Conservation (phyloP, 1,284 basidiomycete species). For the Mycena sp. region DNA sequence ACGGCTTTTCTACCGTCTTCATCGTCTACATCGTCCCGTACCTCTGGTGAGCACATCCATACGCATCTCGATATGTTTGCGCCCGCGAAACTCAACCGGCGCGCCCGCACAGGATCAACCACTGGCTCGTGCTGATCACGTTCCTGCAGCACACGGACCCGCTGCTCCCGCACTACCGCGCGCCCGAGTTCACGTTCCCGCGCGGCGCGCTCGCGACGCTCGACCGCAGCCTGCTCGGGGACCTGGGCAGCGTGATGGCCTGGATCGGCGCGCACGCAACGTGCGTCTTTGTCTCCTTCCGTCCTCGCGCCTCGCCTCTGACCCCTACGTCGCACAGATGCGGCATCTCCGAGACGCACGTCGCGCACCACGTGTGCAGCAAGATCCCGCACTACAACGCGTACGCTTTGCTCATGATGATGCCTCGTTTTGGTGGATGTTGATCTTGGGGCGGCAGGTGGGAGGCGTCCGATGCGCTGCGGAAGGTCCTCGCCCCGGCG, state of each 20-base stretch:
- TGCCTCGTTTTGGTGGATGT: too few relatives aligned
- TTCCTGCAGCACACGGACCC: constrained; percentile 99
- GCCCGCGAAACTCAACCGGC: background rate
- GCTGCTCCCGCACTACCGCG: constrained; percentile 93
- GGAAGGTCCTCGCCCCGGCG: constrained; percentile 63
- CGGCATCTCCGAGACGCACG: constrained; percentile 94
- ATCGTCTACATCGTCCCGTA: constrained; percentile 90
- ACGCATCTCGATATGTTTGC: background rate
- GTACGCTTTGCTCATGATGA: constrained; percentile 47
- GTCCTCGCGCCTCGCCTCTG: background rate
- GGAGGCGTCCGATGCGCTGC: constrained; percentile 58
- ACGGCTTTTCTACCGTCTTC: constrained; percentile 82
- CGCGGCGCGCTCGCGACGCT: constrained; percentile 96
- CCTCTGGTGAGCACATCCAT: constrained; percentile 69
- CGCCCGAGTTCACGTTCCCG: constrained; percentile 91
- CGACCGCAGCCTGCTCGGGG: constrained; percentile 89
- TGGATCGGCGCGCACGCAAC: constrained; percentile 85
- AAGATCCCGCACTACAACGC: constrained; percentile 96
- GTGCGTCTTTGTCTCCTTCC: constrained; percentile 38
- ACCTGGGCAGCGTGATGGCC: constrained; percentile 74
- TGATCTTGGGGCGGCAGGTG: background rate
- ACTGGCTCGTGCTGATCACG: constrained; percentile 93
- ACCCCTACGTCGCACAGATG: constrained; percentile 44
- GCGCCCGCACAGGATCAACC: constrained; percentile 66
- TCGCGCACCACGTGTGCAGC: constrained; percentile 90